Evolutionary conservation across 1,284 basidiomycete species (phyloP).

Genomic region (Cryptococcus amylolentus): DNA sequence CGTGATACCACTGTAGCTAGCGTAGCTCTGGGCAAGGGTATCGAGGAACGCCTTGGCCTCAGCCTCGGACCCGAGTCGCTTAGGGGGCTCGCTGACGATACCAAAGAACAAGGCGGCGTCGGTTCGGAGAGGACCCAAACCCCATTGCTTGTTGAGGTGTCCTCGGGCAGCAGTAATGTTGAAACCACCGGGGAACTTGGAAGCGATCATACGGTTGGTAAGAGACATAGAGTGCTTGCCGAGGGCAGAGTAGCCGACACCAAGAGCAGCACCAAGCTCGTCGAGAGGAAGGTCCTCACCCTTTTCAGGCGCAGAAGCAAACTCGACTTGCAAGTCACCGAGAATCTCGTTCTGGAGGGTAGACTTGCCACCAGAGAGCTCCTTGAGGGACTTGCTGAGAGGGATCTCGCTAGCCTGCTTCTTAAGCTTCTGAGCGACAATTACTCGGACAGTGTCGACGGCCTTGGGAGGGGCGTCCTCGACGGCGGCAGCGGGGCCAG

Average conservation of each 20-base stretch:
- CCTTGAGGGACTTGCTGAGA: conserved; percentile 94
- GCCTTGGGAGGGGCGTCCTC: conserved; percentile 88
- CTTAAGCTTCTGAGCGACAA: conserved; percentile 98
- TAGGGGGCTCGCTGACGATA: conserved; percentile 87
- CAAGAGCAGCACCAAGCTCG: conserved; percentile 84
- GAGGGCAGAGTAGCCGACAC: conserved; percentile 72
- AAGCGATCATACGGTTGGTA: conserved; percentile 84
- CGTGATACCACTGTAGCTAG: conserved; percentile 79
- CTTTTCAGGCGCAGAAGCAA: conserved; percentile 89
- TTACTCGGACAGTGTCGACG: conserved; percentile 77
- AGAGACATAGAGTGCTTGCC: conserved; percentile 95
- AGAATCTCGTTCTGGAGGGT: conserved; percentile 96
- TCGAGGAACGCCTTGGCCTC: conserved; percentile 96
- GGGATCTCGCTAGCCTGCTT: conserved; percentile 86
- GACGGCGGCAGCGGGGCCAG: conserved; percentile 65
- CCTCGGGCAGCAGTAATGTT: conserved; percentile 89
- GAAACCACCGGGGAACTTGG: conserved; percentile 99
- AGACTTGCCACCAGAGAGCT: conserved; percentile 96
- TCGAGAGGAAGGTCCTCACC: conserved; percentile 94
- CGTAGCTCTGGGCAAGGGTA: conserved; percentile 75
- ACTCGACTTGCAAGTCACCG: conserved; percentile 87
- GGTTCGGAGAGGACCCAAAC: conserved; percentile 79
- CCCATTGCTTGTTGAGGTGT: conserved; percentile 87
- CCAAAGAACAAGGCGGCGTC: conserved; percentile 89
- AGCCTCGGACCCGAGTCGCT: conserved; percentile 83